phyloP scores from a whole-genome alignment of 495 filamentous ascomycete genomes.

The Aspergillus diversus region DNA sequence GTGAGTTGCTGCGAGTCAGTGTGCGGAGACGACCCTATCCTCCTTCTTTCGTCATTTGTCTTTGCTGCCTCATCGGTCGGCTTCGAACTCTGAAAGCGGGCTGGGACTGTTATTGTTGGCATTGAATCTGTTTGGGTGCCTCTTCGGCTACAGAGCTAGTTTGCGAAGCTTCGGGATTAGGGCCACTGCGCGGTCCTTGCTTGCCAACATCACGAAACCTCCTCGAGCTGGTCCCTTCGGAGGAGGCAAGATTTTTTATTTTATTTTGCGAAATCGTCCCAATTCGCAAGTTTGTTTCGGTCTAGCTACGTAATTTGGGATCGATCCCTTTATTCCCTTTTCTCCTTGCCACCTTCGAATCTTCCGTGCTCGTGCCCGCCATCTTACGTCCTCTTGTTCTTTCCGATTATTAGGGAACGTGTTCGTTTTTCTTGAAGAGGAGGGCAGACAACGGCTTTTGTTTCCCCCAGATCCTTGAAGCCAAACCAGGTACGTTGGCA shows the following conservation, averaged over 20 bases:
- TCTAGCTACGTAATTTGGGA: conserved; percentile 19
- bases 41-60: conserved; percentile 21
- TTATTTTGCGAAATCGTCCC: not conserved
- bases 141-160: not conserved
- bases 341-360: conserved; percentile 18
- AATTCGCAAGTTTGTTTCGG: conserved; percentile 16
- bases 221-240: not conserved
- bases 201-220: conserved; percentile 5
- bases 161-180: not conserved
- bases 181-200: conserved; percentile 37
- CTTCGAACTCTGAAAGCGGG: conserved; percentile 12
- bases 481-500: conserved; percentile 26
- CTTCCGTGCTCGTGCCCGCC: conserved; percentile 27
- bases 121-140: conserved; percentile 3
- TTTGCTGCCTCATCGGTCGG: conserved; percentile 22
- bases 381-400: conserved; percentile 23
- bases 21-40: conserved; percentile 2
- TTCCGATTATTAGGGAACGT: conserved; percentile 21
- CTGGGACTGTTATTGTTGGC: conserved; percentile 11
- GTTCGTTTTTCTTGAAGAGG: not conserved
- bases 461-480: conserved; percentile 16
- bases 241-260: conserved; percentile 21
- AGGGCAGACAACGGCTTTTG: conserved; percentile 15
- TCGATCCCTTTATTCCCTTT: conserved; percentile 15
- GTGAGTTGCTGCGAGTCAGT: conserved; percentile 22